Percentiles rank a stretch among this genome's conserved stretches.
These are phyloP conservation scores for Ophiocordyceps robertsii DNA, from an alignment of 2,329 filamentous ascomycete species.

Conservation along the genomic window DNA sequence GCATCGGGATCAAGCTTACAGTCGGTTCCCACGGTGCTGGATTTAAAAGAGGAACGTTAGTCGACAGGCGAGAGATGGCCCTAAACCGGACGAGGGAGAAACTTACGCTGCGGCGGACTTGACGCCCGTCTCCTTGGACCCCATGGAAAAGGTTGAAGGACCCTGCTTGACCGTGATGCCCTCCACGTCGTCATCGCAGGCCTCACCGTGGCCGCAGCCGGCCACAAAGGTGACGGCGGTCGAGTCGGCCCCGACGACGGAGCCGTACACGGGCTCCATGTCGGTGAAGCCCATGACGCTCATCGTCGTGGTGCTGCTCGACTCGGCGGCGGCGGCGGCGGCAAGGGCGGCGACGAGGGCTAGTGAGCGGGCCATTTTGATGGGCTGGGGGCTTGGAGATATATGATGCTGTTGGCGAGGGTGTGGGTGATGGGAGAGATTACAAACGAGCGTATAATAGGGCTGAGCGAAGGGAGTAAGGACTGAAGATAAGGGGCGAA, in stretches of 20 bases:
- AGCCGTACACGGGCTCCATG: not conserved
- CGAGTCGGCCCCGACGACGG: not conserved
- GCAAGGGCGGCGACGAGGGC: not conserved
- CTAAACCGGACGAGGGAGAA: no score
- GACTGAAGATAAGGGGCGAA: no score
- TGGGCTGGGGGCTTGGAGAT: not conserved
- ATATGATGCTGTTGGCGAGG: not conserved
- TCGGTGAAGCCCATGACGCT: not conserved
- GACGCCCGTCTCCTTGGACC: no score
- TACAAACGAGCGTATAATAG: no score
- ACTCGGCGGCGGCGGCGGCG: not conserved
- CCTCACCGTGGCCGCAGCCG: not conserved
- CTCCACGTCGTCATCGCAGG: not conserved
- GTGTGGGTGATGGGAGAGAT: no score
- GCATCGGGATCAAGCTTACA: no score
- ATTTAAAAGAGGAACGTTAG: no score
- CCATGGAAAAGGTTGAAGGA: not conserved
- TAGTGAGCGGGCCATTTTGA: not conserved
- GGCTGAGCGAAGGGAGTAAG: no score
- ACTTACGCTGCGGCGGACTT: not conserved
- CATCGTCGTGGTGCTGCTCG: not conserved
- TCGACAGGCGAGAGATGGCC: no score
- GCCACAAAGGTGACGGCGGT: not conserved
- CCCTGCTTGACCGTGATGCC: not conserved
- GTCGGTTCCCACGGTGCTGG: no score